A percentile compares a stretch with the other conserved stretches of the same genome.
phyloP scores from a whole-genome alignment of 2,329 filamentous ascomycete species.

The Hypoxylon sp. region DNA sequence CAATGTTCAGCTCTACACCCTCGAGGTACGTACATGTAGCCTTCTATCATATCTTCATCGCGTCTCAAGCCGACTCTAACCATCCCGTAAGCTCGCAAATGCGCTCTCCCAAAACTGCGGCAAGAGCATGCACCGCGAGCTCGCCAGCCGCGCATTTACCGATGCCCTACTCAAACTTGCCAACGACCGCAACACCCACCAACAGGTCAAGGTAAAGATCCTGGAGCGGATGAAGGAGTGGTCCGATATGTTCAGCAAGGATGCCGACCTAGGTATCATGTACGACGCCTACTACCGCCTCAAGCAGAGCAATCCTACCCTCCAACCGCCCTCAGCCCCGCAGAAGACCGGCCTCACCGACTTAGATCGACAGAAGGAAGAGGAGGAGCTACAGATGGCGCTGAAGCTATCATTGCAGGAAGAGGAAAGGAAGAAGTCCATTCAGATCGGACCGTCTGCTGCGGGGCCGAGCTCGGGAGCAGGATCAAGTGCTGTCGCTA shows the following conservation, averaged over 20 bases:
- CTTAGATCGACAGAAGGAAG: slow-evolving; percentile 91
- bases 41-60: slow-evolving; percentile 24
- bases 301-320: slow-evolving; percentile 86
- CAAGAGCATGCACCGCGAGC: slow-evolving; percentile 86
- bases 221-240: slow-evolving; percentile 96
- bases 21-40: slow-evolving; percentile 75
- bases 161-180: slow-evolving; percentile 92
- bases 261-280: slow-evolving; percentile 97
- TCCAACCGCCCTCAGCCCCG: slow-evolving; percentile 93
- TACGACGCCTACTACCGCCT: slow-evolving; percentile 92
- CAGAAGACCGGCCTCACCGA: slow-evolving; percentile 94
- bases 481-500: slow-evolving; percentile 51
- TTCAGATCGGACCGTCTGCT: slow-evolving; percentile 56
- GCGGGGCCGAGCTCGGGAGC: slow-evolving; percentile 54
- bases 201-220: slow-evolving; percentile 97
- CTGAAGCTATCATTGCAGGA: slow-evolving; percentile 93
- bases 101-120: slow-evolving; percentile 94
- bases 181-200: slow-evolving; percentile 94
- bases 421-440: slow-evolving; percentile 73
- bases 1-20: slow-evolving; percentile 95
- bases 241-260: slow-evolving; percentile 92
- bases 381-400: slow-evolving; percentile 97
- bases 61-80: slow-evolving; percentile 11
- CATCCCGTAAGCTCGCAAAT: slow-evolving; percentile 78
- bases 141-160: slow-evolving; percentile 92